Base-by-base conservation (phyloP, 2,329 filamentous ascomycete genomes). In the Aaosphaeria pasadenensis region DNA sequence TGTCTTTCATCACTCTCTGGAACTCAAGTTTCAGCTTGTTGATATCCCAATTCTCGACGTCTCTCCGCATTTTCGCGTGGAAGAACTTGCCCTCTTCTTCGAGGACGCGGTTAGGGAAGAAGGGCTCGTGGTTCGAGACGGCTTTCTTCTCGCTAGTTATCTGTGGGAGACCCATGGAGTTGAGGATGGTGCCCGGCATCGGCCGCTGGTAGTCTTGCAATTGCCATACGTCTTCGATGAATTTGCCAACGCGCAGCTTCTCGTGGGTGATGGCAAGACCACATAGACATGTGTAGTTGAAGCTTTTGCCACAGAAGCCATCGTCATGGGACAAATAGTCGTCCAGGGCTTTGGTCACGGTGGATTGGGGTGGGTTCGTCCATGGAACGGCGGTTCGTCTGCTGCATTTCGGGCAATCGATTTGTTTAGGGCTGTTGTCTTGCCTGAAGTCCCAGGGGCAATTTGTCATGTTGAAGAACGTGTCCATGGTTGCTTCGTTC, bases 121-220 rank as follows among this genome's bases (percentile, higher is more conserved):
- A 62, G 5, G 47, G 39, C 13, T 51, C 31, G 48, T 53, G 59
- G 5, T 49, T 59, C 7, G 46, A 42, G 36, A 56, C 39, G 2
- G 47, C 42, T 32, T 57, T 59, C 6, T 56, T 45, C 1, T 58
- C 60, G 2, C 72, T 52, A 5, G 58, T 55, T 1, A 54, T 44
- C 30, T 72, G 62, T 0, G 83, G 80, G 11, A 72, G 66, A 0
- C 87, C 87, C 1, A 69, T 64, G 0, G 77, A 62, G 6, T 81
- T 74, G 6, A 89, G 73, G 4, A 89, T 64, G 0, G 87, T 90
- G 1, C 88, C 87, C 0, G 85, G 83, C 74, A 91, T 82, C 0
- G 86, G 83, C 1, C 71, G 61, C 11, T 74, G 56, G 4, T 74
- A 56, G 3, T 66, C 50, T 4, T 82, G 56, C 0, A 89, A 72